A percentile compares a stretch with the other conserved stretches of the same genome.
phyloP scores from a whole-genome alignment of 2,329 filamentous ascomycete species.

The Mariannaea sp. region DNA sequence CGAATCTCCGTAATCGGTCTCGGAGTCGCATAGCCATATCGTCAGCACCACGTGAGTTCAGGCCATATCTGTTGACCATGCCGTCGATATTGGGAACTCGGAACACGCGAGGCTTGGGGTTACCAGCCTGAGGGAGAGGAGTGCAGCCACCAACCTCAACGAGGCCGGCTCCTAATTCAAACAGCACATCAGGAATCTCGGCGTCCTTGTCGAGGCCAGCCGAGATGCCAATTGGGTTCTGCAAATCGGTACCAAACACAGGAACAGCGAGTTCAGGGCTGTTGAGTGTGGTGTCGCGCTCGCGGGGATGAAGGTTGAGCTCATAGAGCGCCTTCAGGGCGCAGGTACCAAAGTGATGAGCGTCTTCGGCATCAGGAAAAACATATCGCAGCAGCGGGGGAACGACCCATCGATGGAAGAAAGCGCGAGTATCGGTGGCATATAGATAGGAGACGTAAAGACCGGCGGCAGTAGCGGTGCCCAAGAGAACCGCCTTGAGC shows the following conservation, averaged over 20 bases:
- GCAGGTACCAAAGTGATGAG: conserved; percentile 79
- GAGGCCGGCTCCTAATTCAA: conserved; percentile 81
- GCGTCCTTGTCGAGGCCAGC: conserved; percentile 95
- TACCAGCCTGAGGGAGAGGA: conserved; percentile 84
- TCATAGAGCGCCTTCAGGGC: conserved; percentile 74
- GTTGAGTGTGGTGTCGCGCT: conserved; percentile 61
- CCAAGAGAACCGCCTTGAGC: conserved; percentile 47
- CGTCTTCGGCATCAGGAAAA: conserved; percentile 82
- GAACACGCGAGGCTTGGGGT: conserved; percentile 87
- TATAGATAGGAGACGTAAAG: conserved; percentile 65
- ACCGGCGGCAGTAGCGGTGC: conserved; percentile 48
- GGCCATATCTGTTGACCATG: conserved; percentile 92
- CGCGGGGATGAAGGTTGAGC: conserved; percentile 79
- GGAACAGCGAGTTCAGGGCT: conserved; percentile 43
- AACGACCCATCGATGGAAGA: conserved; percentile 69
- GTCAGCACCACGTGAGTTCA: conserved; percentile 91
- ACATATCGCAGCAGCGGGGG: conserved; percentile 68
- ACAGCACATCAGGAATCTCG: conserved; percentile 82
- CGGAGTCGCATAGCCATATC: conserved; percentile 79
- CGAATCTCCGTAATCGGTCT: conserved; percentile 77
- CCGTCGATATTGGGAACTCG: conserved; percentile 81
- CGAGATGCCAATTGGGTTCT: conserved; percentile 92
- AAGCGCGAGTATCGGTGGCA: conserved; percentile 74
- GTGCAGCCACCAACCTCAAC: conserved; percentile 94
- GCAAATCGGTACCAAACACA: conserved; percentile 77